phyloP scores from a whole-genome alignment of 257 asterid species.

The Sherardia arvensis region DNA sequence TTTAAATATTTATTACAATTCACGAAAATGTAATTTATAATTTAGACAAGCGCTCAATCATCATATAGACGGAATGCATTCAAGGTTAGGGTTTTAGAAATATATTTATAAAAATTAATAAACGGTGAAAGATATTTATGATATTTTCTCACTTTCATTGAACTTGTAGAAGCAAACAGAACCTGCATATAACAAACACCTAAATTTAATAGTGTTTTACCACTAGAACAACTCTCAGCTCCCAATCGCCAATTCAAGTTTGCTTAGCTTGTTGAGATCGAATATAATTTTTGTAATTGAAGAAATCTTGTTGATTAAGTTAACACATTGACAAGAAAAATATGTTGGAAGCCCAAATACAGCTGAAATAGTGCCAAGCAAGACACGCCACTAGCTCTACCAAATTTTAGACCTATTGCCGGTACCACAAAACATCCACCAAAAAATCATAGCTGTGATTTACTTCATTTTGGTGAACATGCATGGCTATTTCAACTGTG shows the following conservation, averaged over 20 bases:
- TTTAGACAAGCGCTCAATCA: too few relatives aligned
- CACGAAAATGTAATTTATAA: too few relatives aligned
- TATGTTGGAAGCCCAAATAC: conserved; percentile 30
- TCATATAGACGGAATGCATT: too few relatives aligned
- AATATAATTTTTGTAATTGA: neutral
- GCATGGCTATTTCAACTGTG: neutral
- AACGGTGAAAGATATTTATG: too few relatives aligned
- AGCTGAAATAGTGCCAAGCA: conserved; percentile 27
- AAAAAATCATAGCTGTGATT: conserved; percentile 3
- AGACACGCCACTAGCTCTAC: conserved; percentile 37
- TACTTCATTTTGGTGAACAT: conserved; percentile 2
- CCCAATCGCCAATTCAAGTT: neutral
- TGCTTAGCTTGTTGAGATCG: neutral
- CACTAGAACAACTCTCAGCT: too few relatives aligned
- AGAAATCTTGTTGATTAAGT: neutral
- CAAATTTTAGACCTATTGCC: neutral
- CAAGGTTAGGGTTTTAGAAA: too few relatives aligned
- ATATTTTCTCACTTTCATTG: too few relatives aligned
- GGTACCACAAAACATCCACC: neutral
- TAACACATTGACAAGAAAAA: neutral
- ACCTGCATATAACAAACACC: too few relatives aligned
- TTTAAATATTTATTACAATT: too few relatives aligned
- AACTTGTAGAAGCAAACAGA: too few relatives aligned
- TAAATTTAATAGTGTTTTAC: too few relatives aligned
- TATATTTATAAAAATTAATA: too few relatives aligned